Percentiles rank a stretch among this genome's conserved stretches.
These are phyloP conservation scores for Wickerhamomyces chambardii DNA, from an alignment of 805 yeast species.

Conservation along the genomic window DNA sequence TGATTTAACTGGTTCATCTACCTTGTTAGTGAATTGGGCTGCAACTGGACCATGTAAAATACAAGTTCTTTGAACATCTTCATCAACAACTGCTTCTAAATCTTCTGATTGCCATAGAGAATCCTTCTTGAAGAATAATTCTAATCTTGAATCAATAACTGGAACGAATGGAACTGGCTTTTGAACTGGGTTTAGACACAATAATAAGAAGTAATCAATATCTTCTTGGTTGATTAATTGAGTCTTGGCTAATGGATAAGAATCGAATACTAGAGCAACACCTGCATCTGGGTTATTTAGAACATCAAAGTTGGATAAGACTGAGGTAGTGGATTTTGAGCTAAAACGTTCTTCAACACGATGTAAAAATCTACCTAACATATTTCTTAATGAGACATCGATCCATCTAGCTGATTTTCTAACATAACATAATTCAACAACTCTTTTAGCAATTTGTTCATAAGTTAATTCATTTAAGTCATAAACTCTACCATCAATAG, in stretches of 20 bases:
- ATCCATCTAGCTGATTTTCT: conserved; percentile 78
- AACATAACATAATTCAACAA: conserved; percentile 84
- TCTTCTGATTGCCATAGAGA: conserved; percentile 99
- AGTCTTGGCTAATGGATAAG: conserved; percentile 64
- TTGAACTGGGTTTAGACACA: conserved; percentile 76
- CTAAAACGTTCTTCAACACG: conserved; percentile 97
- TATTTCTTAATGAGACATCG: conserved; percentile 76
- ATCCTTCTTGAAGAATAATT: conserved; percentile 96
- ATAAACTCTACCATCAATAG: conserved; percentile 61
- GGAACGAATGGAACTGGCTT: conserved; percentile 99
- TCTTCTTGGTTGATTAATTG: conserved; percentile 95
- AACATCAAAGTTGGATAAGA: conserved; percentile 65
- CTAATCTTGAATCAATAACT: conserved; percentile 87
- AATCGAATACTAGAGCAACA: conserved; percentile 48
- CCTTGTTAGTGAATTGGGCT: conserved; percentile 79
- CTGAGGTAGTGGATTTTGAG: conserved; percentile 43
- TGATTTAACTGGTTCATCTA: conserved; percentile 88
- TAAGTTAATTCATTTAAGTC: conserved; percentile 96
- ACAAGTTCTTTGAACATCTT: conserved; percentile 98
- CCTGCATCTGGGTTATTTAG: conserved; percentile 59
- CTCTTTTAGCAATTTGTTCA: conserved; percentile 79
- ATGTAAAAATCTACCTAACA: conserved; percentile 78
- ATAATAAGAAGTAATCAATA: conserved; percentile 81
- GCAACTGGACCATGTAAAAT: conserved; percentile 98
- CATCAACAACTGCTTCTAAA: conserved; percentile 90